phyloP scores from a whole-genome alignment of 2,329 filamentous ascomycete genomes.

The Clonostachys solani region DNA sequence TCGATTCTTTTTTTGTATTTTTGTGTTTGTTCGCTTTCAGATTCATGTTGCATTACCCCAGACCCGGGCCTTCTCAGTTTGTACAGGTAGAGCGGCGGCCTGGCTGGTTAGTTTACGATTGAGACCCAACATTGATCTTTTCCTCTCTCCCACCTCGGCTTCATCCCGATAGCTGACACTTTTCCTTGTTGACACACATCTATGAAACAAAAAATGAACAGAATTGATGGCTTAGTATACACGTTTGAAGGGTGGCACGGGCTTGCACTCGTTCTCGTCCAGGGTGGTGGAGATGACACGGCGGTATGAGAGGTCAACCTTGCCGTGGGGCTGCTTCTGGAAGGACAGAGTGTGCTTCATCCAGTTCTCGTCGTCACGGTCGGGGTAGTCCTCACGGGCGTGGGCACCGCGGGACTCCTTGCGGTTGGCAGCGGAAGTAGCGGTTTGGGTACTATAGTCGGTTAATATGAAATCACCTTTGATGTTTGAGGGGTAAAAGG shows the following conservation, averaged over 20 bases:
- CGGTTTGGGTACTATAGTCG: slow-evolving; percentile 72
- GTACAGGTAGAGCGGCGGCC: no score
- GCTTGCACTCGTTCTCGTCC: slow-evolving; percentile 94
- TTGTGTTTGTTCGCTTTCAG: no score
- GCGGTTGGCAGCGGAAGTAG: slow-evolving; percentile 82
- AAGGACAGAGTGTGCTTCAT: slow-evolving; percentile 99
- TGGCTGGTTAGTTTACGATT: no score
- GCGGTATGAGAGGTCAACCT: slow-evolving; percentile 84
- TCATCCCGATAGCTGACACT: no score
- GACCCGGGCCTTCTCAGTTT: no score
- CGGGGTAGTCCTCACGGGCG: slow-evolving; percentile 93
- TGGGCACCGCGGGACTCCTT: slow-evolving; percentile 98
- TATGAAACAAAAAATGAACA: neutral
- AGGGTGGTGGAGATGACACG: slow-evolving; percentile 77
- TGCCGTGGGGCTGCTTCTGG: slow-evolving; percentile 88
- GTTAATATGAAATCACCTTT: neutral
- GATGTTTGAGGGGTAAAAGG: neutral
- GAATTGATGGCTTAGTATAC: slow-evolving; percentile 61
- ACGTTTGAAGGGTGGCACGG: slow-evolving; percentile 94
- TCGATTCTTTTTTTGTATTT: no score
- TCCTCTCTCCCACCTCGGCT: no score
- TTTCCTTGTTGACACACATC: no score
- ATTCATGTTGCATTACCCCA: no score
- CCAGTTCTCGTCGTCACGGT: slow-evolving; percentile 93
- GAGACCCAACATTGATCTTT: no score